Evolutionary conservation across 2,329 filamentous ascomycete genomes (phyloP), one percentile per base, ranked within the genome.

Genomic region (Ilyonectria mors-panacis): DNA sequence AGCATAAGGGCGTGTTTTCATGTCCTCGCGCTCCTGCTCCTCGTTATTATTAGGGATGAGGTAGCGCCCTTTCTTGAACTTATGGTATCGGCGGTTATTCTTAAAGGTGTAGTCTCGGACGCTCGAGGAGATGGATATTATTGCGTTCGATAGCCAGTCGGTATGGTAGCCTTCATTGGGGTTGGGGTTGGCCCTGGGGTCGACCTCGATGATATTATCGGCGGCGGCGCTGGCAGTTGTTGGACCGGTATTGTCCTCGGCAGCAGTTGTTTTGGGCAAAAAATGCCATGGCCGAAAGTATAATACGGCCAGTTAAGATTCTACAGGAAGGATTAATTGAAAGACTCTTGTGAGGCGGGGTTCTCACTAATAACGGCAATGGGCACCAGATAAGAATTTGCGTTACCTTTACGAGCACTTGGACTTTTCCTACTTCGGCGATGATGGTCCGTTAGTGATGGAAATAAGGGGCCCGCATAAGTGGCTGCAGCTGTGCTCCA

Each of bases 1-100:
- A 59, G 44, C 56, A 59, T 37, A 28, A 59, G 47, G 28, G 35
- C 56, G 17, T 59, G 56, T 45, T 59, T 59, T 59, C 19, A 59
- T 50, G 45, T 59, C 56, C 33, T 59, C 56, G 44, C 56, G 56
- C 42, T 59, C 35, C 56, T 59, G 56, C 44, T 59, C 56, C 21
- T 48, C 48, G 42, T 28, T 30, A 44, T 59, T 44, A 45, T 59
- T 59, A 15, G 56, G 56, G 45, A 59, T 59, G 19, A 45, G 56
- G 45, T 59, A 59, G n/a, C 56, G 56, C 4, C 56, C 45, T 15
- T 59, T 28, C 44, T 59, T 59, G 44, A 48, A 59, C 42, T 45
- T 59, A 44, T 59, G 56, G 56, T 48, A 59, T 28, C 56, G 56
- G n/a, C 56, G 56, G 15, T 45, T 45, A 15, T 59, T 59, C 56